phyloP scores from a whole-genome alignment of 2,329 filamentous ascomycete species.

The Alternaria sp. region DNA sequence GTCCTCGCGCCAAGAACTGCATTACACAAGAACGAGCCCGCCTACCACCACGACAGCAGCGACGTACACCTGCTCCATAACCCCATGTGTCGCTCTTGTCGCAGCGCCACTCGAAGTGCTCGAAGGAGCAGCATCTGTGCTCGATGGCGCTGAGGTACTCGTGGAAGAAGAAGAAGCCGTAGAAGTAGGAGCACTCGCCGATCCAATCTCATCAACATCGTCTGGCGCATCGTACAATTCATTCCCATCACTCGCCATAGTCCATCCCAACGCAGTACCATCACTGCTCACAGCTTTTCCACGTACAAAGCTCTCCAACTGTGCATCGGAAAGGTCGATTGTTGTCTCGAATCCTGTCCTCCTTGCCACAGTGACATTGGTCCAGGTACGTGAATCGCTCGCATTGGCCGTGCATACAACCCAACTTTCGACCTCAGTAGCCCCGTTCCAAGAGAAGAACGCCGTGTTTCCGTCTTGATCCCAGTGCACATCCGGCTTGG shows the following conservation, averaged over 20 bases:
- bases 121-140: constrained; percentile 4
- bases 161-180: constrained; percentile 1
- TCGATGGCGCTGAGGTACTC: background rate
- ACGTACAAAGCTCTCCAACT: constrained; percentile 19
- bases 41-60: constrained; percentile 19
- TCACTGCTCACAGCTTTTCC: constrained; percentile 19
- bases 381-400: constrained; percentile 21
- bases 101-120: constrained; percentile 14
- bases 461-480: constrained; percentile 17
- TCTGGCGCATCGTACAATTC: constrained; percentile 20
- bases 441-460: constrained; percentile 41
- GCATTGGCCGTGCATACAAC: constrained; percentile 36
- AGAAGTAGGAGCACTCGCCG: background rate
- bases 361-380: constrained; percentile 16
- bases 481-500: constrained; percentile 26
- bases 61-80: constrained; percentile 15
- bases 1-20: background rate
- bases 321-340: constrained; percentile 11
- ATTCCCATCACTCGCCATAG: constrained; percentile 15
- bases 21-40: constrained; percentile 8
- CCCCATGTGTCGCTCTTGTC: constrained; percentile 7
- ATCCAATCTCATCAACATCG: constrained; percentile 11
- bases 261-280: constrained; percentile 18
- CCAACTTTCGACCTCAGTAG: constrained; percentile 36
- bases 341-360: constrained; percentile 28